Evolutionary conservation across 106 monocot species (phyloP), one percentile per base, ranked within the genome.

Genomic region (Vanilla planifolia): DNA sequence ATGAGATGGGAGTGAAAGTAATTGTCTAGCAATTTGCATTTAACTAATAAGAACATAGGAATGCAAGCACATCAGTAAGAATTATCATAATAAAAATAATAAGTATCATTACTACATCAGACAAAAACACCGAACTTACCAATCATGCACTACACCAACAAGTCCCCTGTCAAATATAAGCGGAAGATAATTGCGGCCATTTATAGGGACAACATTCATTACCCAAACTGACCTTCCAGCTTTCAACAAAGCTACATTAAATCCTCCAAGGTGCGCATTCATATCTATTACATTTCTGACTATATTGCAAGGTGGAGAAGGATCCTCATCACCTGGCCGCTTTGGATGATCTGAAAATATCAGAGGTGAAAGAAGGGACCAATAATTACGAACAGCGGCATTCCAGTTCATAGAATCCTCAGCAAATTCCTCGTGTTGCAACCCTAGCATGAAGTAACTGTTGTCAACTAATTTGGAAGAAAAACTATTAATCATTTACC

Each of bases 261-360:
- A 79, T 2, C 92, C 88, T 68, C 84, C 92, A 25, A 84, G 79
- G 6, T 13, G 69, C 20, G 92, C 79, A 71, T 92, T 92, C 92
- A 92, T 92, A 50, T 92, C 92, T 3, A 92, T 61, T 16, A 78
- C 81, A 71, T 92, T 92, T 37, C 88, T 74, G 6, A 88, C 41
- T 88, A 92, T 92, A 73, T 92, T 92, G 52, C 72, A 88, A 17
- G 92, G 92, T 68, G 92, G 88, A 32, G 78, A 71, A 14, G 92
- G 92, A 39, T 92, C 92, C 68, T 92, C 92, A 43, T 85, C 92
- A 29, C 88, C 92, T 36, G 92, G 92, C 68, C 92, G 64, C 68
- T 92, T 92, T 17, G 92, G 92, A 71, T 92, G 92, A 74, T 88
- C 92, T 5, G 92, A 92, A 59, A 92, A 92, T 63, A 92, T 88